Base-by-base conservation (phyloP, 345 rosid species). In the Mercurialis annua region DNA sequence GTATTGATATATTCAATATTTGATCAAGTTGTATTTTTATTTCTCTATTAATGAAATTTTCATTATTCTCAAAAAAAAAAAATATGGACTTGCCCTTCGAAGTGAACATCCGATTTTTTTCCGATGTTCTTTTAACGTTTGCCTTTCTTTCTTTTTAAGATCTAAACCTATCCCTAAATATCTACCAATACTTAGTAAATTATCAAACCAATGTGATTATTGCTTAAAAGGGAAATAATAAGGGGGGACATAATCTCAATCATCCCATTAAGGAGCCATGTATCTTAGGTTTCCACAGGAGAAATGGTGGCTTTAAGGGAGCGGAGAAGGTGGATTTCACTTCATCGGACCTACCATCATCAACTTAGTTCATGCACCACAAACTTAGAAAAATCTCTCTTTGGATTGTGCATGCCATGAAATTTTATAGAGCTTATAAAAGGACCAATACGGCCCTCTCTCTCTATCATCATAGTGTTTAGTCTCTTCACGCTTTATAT, bases 401-500 rank as follows among this genome's bases (percentile, higher is more conserved):
- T 64, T 15, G 15, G 12, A 4, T 6, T 1, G 20, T 8, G 30
- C 7, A 16, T 20, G 17, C 47, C 47, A 26, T 21, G 23, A 12
- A n/a, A 33, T 23, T 15, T n/a, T 1, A 18, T 21, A 11, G 51
- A 20, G 5, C n/a, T 44, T 29, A 29, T 0, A 21, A 46, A 26
- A 29, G 44, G n/a, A 20, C 10, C 66, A n/a, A 69, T 29, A 52
- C 50, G 33, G 54, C 44, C 31, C 29, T 56, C 58, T 20, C 29
- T 56, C 58, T 12, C 43, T 44, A 10, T 24, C 26, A 43, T 0
- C 59, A n/a, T n/a, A 82, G 86, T 80, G 86, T 87, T 79, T 47
- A 79, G 85, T 77, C 84, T 77, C 77, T 76, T 76, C 82, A 79
- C 86, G 90, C 80, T 44, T 44, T 74, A 69, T 56, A 71, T 36